Base-by-base conservation (phyloP, 495 filamentous ascomycete genomes). In the Penicillium nucicola region DNA sequence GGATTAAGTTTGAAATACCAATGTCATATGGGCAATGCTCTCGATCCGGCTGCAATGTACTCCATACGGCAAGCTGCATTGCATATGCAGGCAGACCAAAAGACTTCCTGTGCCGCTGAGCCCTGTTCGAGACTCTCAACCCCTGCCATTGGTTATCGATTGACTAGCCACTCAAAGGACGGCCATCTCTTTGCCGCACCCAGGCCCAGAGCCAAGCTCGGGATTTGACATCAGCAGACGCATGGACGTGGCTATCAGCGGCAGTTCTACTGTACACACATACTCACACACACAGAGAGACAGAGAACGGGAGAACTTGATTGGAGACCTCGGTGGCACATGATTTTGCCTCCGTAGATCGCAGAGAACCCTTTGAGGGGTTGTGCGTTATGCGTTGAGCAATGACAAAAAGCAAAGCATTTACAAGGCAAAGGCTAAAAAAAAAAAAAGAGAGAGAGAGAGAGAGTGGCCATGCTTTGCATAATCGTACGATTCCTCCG, bases 41-140 rank as follows among this genome's bases (percentile, higher is more conserved):
- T 58, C 51, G 49, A 61, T 54, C 49, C 37, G 11, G 36, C 46
- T 13, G 58, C 49, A 45, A 37, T 48, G 45, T 50, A 48, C 53
- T 57, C 48, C 47, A 59, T 59, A 50, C 53, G 58, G 61, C 30
- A 55, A 45, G 45, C 43, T 60, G 58, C 58, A 64, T 61, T 58
- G 50, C 55, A 65, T 58, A 57, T 62, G 58, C 61, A 59, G 33
- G 44, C 45, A 45, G 56, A 50, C 42, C 33, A 48, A 64, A 61
- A 45, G 43, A 46, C n/a, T 20, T 19, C 19, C 45, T 48, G 10
- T 48, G 45, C 45, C 45, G 36, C 17, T 19, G 15, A 39, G 20
- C 17, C 23, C 35, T 23, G 45, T 22, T 40, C 25, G 4, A 46
- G 41, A 13, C 9, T 28, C 18, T 18, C 42, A 15, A 17, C 17